Evolutionary conservation across 805 yeast species (phyloP).

Genomic region (Saccharomyces kudriavzevii): DNA sequence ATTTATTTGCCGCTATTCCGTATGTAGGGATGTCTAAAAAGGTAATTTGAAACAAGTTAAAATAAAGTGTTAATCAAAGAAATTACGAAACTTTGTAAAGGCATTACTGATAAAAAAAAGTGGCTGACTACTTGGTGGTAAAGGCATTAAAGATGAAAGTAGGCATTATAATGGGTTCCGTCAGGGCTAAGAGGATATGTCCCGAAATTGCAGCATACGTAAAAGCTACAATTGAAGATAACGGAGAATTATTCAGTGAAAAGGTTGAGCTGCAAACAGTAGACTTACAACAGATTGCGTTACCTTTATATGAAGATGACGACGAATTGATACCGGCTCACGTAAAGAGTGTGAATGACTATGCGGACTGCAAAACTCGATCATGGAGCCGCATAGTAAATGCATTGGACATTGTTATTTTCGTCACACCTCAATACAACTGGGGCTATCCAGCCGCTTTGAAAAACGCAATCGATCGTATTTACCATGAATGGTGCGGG

Average conservation of each 20-base stretch:
- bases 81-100: no score
- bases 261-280: constrained; percentile 16
- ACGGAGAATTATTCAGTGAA: not conserved
- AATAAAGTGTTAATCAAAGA: no score
- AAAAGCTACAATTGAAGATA: constrained; percentile 6
- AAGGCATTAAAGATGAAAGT: constrained; percentile 2
- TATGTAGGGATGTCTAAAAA: no score
- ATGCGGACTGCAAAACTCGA: constrained; percentile 20
- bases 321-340: constrained; percentile 19
- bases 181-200: constrained; percentile 12
- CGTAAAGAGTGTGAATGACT: constrained; percentile 14
- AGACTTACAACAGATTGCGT: constrained; percentile 23
- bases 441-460: constrained; percentile 33
- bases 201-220: constrained; percentile 14
- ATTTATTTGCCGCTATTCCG: no score
- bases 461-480: constrained; percentile 33
- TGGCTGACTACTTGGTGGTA: not conserved
- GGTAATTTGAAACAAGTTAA: no score
- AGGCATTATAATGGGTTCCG: constrained; percentile 14
- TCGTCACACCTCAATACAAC: constrained; percentile 35
- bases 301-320: constrained; percentile 29
- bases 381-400: constrained; percentile 25
- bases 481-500: constrained; percentile 30
- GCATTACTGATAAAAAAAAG: no score
- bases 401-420: constrained; percentile 24